Evolutionary conservation across 164 flowering plant genomes (phyloP).

Genomic region (Hamamelis virginiana): DNA sequence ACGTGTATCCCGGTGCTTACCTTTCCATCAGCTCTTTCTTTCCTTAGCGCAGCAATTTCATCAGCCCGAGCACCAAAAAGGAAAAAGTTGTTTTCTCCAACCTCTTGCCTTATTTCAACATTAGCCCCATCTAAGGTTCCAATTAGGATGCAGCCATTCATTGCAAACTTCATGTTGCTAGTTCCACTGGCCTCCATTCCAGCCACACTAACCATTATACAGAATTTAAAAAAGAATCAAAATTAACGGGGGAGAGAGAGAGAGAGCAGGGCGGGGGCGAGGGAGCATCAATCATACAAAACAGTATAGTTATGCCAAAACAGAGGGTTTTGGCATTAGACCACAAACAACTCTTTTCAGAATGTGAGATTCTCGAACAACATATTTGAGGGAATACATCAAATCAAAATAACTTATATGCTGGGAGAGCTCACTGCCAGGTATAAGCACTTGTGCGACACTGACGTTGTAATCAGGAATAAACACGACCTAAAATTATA

Average conservation of each 20-base stretch:
- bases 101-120: constrained; percentile 93
- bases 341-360: neutral
- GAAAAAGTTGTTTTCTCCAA: constrained; percentile 91
- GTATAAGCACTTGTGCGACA: constrained; percentile 90
- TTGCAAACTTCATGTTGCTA: constrained; percentile 97
- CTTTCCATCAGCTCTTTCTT: constrained; percentile 91
- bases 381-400: neutral
- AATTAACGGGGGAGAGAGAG: neutral
- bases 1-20: constrained; percentile 26
- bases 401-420: constrained; percentile 74
- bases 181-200: constrained; percentile 99
- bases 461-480: constrained; percentile 96
- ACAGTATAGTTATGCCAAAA: no score
- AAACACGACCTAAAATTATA: constrained; percentile 60
- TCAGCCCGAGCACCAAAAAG: constrained; percentile 90
- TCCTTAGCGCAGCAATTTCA: constrained; percentile 79
- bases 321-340: no score
- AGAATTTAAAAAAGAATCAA: no score
- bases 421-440: constrained; percentile 93
- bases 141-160: constrained; percentile 92
- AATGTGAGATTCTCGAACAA: neutral
- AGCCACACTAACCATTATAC: constrained; percentile 57
- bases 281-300: neutral
- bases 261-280: no score
- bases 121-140: constrained; percentile 99